phyloP scores from a whole-genome alignment of 805 yeast genomes.

The Candida rishiriensis region DNA sequence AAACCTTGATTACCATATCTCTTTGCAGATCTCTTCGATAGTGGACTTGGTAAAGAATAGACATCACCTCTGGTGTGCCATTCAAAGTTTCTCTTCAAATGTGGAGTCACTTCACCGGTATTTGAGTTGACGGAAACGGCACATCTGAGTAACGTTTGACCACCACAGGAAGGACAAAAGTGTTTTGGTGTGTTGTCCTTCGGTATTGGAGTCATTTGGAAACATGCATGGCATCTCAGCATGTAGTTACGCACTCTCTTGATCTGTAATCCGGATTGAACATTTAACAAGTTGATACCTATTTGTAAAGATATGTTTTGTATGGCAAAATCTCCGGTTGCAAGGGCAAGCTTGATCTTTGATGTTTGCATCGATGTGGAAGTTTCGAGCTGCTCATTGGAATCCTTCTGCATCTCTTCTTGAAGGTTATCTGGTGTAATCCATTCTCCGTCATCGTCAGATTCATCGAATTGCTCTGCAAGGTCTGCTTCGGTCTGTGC shows the following conservation, averaged over 20 bases:
- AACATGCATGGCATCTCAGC: slow-evolving; percentile 98
- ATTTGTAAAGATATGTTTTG: slow-evolving; percentile 93
- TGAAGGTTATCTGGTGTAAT: slow-evolving; percentile 82
- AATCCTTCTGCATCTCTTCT: slow-evolving; percentile 65
- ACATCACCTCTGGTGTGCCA: slow-evolving; percentile 89
- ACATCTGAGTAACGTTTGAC: slow-evolving; percentile 82
- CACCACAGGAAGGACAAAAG: slow-evolving; percentile 96
- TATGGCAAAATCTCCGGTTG: slow-evolving; percentile 96
- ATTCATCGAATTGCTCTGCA: slow-evolving; percentile 51
- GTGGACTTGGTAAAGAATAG: slow-evolving; percentile 82
- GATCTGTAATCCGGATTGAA: slow-evolving; percentile 79
- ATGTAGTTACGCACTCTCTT: slow-evolving; percentile 83
- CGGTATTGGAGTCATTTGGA: slow-evolving; percentile 73
- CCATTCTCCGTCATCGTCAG: slow-evolving; percentile 86
- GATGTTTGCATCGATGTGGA: slow-evolving; percentile 16
- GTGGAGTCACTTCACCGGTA: slow-evolving; percentile 83
- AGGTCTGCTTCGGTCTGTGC: slow-evolving; percentile 15
- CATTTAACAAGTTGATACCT: slow-evolving; percentile 81
- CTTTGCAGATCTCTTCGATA: slow-evolving; percentile 68
- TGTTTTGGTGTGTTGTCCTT: slow-evolving; percentile 73
- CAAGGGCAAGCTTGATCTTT: slow-evolving; percentile 70
- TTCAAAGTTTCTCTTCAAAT: slow-evolving; percentile 84
- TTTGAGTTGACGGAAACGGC: slow-evolving; percentile 78
- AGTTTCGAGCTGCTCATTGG: slow-evolving; percentile 51
- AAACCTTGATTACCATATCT: slow-evolving; percentile 74